Base-by-base conservation (phyloP, 2,329 filamentous ascomycete species). In the Neofusicoccum parvum region DNA sequence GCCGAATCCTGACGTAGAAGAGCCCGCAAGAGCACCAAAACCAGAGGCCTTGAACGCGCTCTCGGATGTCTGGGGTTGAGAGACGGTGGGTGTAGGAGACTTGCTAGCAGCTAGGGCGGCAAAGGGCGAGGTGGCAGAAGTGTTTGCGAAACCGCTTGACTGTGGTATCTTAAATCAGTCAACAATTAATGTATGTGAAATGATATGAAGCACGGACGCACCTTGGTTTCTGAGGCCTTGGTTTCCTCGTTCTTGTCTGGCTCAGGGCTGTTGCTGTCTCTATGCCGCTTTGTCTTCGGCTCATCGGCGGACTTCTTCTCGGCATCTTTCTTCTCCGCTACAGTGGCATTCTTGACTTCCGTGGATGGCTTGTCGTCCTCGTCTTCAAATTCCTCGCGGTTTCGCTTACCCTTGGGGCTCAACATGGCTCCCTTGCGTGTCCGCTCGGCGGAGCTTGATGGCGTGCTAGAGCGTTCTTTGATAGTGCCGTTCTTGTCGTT, bases 11-110 rank as follows among this genome's bases (percentile, higher is more conserved):
- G 78, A 78, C 9, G 74, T 72, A 7, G 73, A 69, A 7, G 80
- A 77, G 20, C 67, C 73, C 17, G 80, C 73, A 45, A 83, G 76
- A 4, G 77, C 75, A 58, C 80, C 75, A 64, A 83, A 83, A 17
- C 76, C 80, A 43, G 81, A 83, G 3, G 78, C 72, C 49, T 81
- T 80, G 72, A 91, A 91, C 6, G 81, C 80, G 48, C 76, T 76
- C 4, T 78, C 68, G 5, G 80, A 80, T 5, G 80, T 79, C 65
- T 80, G 75, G 14, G 75, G 73, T 56, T 73, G 65, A 5, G 6
- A 69, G 56, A 3, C 66, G 46, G 72, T 73, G 32, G 78, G 66
- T 10, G 71, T 50, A 43, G 73, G 71, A 15, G 75, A 72, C 66
- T 78, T 76, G 67, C 66, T 76, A 50, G 74, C 71, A 17, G 78